These are phyloP conservation scores for Trichoderma endophyticum DNA, from an alignment of 2,329 filamentous ascomycete genomes.

Conservation along the genomic window DNA sequence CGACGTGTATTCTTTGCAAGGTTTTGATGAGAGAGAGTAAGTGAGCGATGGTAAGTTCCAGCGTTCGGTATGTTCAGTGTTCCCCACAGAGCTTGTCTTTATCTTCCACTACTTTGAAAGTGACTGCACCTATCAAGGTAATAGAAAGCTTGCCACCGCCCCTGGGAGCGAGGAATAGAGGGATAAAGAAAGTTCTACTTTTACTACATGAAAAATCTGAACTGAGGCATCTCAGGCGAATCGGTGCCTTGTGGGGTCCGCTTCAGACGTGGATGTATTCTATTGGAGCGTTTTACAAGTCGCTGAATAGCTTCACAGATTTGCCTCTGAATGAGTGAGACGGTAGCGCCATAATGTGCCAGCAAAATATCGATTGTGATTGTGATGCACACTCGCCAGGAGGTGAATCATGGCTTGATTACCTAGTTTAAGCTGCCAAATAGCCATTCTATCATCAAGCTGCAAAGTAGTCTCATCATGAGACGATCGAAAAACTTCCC, in stretches of 20 bases:
- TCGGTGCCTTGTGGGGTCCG: not conserved
- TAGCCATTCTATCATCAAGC: not conserved
- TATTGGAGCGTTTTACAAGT: not conserved
- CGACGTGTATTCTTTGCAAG: not conserved
- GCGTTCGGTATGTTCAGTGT: not conserved
- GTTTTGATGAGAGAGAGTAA: not conserved
- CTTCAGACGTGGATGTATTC: slow-evolving; percentile 8
- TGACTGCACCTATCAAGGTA: not conserved
- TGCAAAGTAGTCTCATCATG: not conserved
- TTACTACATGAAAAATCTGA: not conserved
- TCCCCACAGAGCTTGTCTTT: not conserved
- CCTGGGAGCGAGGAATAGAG: not conserved
- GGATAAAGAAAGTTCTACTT: not conserved
- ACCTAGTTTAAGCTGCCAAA: not conserved
- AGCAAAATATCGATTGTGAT: not conserved
- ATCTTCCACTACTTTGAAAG: not conserved
- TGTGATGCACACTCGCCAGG: not conserved
- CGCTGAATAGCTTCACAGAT: not conserved
- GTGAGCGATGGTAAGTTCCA: not conserved
- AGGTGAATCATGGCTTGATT: not conserved
- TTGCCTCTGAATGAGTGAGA: not conserved
- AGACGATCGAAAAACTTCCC: not conserved
- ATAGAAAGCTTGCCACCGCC: not conserved
- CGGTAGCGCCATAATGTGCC: not conserved
- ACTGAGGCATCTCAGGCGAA: not conserved